Conservation (phyloP, 1,284 basidiomycete genomes). For the Fomitopsis palustris region DNA sequence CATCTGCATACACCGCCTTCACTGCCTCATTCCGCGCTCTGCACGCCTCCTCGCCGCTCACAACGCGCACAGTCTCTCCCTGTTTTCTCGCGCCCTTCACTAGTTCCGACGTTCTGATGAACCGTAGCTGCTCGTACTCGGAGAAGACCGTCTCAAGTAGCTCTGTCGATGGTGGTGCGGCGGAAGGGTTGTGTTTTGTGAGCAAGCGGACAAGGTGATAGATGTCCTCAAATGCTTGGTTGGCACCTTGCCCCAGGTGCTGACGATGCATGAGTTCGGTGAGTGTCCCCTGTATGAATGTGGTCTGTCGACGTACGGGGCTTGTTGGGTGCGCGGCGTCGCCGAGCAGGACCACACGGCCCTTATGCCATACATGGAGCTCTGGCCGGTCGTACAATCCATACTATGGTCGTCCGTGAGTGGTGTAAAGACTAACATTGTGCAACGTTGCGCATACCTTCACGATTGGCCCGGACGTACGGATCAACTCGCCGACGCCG, state of each 20-base stretch:
- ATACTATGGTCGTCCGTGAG: conserved; percentile 26
- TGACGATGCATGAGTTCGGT: neutral
- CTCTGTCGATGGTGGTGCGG: conserved; percentile 25
- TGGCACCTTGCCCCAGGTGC: conserved; percentile 43
- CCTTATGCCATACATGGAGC: conserved; percentile 39
- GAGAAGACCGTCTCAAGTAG: conserved; percentile 29
- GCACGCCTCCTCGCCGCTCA: conserved; percentile 31
- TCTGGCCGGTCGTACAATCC: conserved; percentile 46
- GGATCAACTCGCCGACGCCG: conserved; percentile 34
- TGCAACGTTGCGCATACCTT: conserved; percentile 33
- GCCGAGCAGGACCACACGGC: conserved; percentile 30
- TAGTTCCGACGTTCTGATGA: conserved; percentile 30
- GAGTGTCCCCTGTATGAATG: neutral
- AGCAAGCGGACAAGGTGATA: conserved; percentile 38
- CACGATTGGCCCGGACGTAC: conserved; percentile 31
- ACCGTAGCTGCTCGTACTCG: conserved; percentile 28
- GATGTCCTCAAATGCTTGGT: conserved; percentile 44
- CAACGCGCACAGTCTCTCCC: conserved; percentile 33
- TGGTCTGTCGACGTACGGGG: conserved; percentile 18
- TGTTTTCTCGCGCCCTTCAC: conserved; percentile 35
- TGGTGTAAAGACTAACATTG: neutral
- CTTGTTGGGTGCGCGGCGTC: conserved; percentile 35
- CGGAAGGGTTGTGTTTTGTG: conserved; percentile 29
- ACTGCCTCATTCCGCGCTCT: conserved; percentile 29
- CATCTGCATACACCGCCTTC: conserved; percentile 18